phyloP scores from a whole-genome alignment of 2,329 filamentous ascomycete genomes.

The Colletotrichum sublineola region DNA sequence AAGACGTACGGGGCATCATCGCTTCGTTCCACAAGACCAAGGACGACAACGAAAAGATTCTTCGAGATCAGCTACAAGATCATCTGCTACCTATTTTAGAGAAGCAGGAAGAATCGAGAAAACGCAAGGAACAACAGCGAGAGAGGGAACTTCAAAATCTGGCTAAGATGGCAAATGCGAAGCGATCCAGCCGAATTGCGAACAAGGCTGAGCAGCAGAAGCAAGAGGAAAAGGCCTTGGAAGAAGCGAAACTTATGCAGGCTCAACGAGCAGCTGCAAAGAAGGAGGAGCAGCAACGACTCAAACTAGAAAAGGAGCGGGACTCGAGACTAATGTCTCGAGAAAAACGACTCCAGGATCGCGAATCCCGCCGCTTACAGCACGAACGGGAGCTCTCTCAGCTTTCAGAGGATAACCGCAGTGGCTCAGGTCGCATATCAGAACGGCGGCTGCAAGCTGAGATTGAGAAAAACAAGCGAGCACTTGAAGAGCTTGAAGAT shows the following conservation, averaged over 20 bases:
- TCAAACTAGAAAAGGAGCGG: constrained; percentile 77
- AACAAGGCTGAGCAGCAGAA: constrained; percentile 83
- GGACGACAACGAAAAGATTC: constrained; percentile 85
- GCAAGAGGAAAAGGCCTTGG: constrained; percentile 77
- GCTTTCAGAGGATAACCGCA: constrained; percentile 81
- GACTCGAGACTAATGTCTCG: constrained; percentile 85
- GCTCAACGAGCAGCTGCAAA: constrained; percentile 75
- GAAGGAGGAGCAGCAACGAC: constrained; percentile 74
- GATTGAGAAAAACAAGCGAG: constrained; percentile 83
- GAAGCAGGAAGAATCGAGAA: constrained; percentile 80
- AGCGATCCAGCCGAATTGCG: constrained; percentile 91
- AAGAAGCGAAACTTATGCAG: constrained; percentile 75
- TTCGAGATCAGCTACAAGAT: constrained; percentile 78
- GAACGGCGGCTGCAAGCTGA: constrained; percentile 85
- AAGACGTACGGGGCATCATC: constrained; percentile 81
- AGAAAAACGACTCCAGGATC: constrained; percentile 87
- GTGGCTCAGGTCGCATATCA: constrained; percentile 74
- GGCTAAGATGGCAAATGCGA: constrained; percentile 91
- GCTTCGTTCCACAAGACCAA: constrained; percentile 79
- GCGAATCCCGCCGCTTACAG: constrained; percentile 84
- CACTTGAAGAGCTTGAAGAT: constrained; percentile 74
- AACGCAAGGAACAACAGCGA: constrained; percentile 75
- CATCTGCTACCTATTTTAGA: constrained; percentile 89
- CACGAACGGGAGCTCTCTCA: constrained; percentile 87
- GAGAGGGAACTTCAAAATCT: constrained; percentile 85